Conservation (phyloP, 2,329 filamentous ascomycete genomes). For the Rhynchosporium agropyri region DNA sequence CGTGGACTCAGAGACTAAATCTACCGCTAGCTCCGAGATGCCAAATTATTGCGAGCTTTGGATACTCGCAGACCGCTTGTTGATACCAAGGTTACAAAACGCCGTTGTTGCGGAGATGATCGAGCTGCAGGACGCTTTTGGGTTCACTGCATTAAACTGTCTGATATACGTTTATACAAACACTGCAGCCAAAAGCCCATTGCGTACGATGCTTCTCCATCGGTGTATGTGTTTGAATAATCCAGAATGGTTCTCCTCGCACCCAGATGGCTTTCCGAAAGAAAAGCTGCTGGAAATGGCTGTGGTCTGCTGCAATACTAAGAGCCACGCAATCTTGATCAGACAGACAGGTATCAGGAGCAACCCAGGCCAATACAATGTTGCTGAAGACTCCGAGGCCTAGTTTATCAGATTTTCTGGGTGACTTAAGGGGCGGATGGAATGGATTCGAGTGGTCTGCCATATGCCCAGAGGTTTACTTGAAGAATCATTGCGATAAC, state of each 20-base stretch:
- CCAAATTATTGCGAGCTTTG: slow-evolving; percentile 11
- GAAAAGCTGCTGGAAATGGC: slow-evolving; percentile 11
- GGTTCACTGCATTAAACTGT: background rate
- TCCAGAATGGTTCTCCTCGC: background rate
- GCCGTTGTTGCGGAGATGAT: slow-evolving; percentile 8
- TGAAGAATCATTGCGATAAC: too few species aligned
- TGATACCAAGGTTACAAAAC: slow-evolving; percentile 24
- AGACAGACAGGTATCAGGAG: background rate
- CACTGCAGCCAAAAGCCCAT: background rate
- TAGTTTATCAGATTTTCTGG: too few species aligned
- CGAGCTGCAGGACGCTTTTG: background rate
- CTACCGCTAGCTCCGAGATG: background rate
- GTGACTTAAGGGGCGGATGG: background rate
- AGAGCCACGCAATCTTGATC: too few species aligned
- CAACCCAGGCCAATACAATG: background rate
- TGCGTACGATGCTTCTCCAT: background rate
- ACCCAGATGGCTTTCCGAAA: background rate
- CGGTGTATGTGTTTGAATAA: background rate
- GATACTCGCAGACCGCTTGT: slow-evolving; percentile 23
- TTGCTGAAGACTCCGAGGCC: background rate
- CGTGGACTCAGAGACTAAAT: background rate
- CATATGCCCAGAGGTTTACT: too few species aligned
- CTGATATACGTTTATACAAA: background rate
- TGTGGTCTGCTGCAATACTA: background rate
- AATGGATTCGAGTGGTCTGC: too few species aligned